Evolutionary conservation across 2,329 filamentous ascomycete genomes (phyloP).

Genomic region (Zymoseptoria brevis): DNA sequence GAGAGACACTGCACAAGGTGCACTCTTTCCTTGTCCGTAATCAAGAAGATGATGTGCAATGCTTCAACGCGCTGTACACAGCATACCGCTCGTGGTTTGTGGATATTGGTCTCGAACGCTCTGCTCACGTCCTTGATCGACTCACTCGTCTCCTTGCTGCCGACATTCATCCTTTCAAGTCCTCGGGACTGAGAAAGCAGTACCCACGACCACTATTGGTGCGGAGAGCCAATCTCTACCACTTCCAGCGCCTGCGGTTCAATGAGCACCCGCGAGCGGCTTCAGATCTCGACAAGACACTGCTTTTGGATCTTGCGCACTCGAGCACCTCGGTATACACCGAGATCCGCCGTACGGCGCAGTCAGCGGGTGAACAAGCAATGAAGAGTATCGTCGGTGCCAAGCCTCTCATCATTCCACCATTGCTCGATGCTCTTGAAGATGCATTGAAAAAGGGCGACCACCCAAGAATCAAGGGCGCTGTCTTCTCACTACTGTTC

Average conservation of each 20-base stretch:
- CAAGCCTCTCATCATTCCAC: conserved; percentile 79
- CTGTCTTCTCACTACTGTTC: conserved; percentile 82
- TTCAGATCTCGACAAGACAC: conserved; percentile 76
- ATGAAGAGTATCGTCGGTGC: conserved; percentile 85
- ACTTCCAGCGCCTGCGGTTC: conserved; percentile 86
- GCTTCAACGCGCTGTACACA: conserved; percentile 86
- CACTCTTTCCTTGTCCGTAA: conserved; percentile 75
- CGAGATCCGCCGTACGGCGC: conserved; percentile 88
- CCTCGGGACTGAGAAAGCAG: conserved; percentile 81
- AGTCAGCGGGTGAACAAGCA: conserved; percentile 85
- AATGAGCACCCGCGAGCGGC: conserved; percentile 83
- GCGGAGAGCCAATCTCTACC: conserved; percentile 87
- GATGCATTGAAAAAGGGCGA: conserved; percentile 72
- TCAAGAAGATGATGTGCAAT: conserved; percentile 91
- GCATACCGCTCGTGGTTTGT: conserved; percentile 96
- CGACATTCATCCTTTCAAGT: conserved; percentile 87
- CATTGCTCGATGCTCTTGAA: conserved; percentile 71
- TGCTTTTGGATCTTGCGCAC: conserved; percentile 79
- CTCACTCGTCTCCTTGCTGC: conserved; percentile 76
- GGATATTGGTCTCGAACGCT: conserved; percentile 92
- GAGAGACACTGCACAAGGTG: conserved; percentile 70
- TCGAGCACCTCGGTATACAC: conserved; percentile 89
- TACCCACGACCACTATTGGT: conserved; percentile 91
- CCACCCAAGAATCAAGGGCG: conserved; percentile 87
- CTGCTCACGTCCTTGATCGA: conserved; percentile 84